Conservation (phyloP, 805 yeast species). For the Ogataea haglerorum region DNA sequence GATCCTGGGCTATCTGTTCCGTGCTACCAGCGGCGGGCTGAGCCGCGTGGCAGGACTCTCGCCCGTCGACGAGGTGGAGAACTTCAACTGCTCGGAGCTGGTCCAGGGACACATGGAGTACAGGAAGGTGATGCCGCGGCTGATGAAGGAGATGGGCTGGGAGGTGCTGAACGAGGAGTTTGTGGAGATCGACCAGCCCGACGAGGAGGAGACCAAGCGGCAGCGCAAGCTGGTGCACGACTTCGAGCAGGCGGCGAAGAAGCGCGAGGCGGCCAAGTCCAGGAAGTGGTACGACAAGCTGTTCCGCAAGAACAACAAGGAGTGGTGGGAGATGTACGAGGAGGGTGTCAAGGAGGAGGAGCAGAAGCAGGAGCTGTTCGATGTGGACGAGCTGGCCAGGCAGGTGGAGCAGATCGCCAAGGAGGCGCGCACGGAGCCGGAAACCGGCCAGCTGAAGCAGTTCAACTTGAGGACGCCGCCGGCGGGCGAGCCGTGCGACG, state of each 20-base stretch:
- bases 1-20: slow-evolving; percentile 90
- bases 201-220: slow-evolving; percentile 79
- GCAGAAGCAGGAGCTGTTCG: slow-evolving; percentile 35
- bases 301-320: slow-evolving; percentile 46
- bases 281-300: slow-evolving; percentile 42
- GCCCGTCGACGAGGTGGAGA: slow-evolving; percentile 72
- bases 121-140: slow-evolving; percentile 86
- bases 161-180: slow-evolving; percentile 86
- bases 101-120: slow-evolving; percentile 98
- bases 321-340: slow-evolving; percentile 57
- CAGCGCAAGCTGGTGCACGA: slow-evolving; percentile 80
- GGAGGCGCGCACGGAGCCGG: slow-evolving; percentile 24
- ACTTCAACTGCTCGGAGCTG: slow-evolving; percentile 78
- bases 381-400: slow-evolving; percentile 40
- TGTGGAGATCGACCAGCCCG: slow-evolving; percentile 94
- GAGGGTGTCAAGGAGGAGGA: slow-evolving; percentile 35
- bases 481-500: slow-evolving; percentile 1
- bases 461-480: slow-evolving; percentile 18
- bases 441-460: slow-evolving; percentile 11
- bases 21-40: slow-evolving; percentile 95
- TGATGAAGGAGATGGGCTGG: slow-evolving; percentile 68
- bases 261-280: slow-evolving; percentile 45
- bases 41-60: slow-evolving; percentile 89
- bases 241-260: slow-evolving; percentile 72
- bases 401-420: slow-evolving; percentile 45